Evolutionary conservation across 352 stramenopile species (phyloP).

Genomic region (Aphanomyces stellatus): DNA sequence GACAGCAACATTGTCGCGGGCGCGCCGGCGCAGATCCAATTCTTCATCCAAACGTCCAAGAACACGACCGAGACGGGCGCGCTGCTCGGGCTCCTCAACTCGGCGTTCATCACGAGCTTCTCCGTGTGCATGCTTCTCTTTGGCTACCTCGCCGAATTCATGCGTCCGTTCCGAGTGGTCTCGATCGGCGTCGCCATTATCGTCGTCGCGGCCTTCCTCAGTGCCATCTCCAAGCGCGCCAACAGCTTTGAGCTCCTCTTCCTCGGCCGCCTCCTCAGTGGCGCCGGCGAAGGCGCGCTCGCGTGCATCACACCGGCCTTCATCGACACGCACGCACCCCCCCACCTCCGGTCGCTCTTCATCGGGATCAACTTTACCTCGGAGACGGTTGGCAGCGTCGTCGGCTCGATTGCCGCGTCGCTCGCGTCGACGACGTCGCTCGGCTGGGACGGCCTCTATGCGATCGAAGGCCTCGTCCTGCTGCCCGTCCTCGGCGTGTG

Average conservation of each 20-base stretch:
- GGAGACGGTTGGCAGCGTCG: neutral
- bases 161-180: constrained; percentile 46
- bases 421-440: neutral
- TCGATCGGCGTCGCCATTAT: constrained; percentile 39
- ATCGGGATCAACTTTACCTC: constrained; percentile 28
- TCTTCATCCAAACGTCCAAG: constrained; percentile 5
- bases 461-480: neutral
- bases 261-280: constrained; percentile 40
- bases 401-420: neutral
- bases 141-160: constrained; percentile 41
- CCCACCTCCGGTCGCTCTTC: constrained; percentile 33
- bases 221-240: constrained; percentile 28
- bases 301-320: constrained; percentile 48
- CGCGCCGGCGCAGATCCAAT: constrained; percentile 15
- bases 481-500: neutral
- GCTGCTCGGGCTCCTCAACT: constrained; percentile 8
- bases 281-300: constrained; percentile 52
- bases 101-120: constrained; percentile 4
- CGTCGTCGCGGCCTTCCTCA: constrained; percentile 35
- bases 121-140: constrained; percentile 27
- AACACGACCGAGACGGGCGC: constrained; percentile 3
- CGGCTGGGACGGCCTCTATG: neutral
- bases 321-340: constrained; percentile 46
- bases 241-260: constrained; percentile 44
- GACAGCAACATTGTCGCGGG: constrained; percentile 10